Evolutionary conservation across 2,329 filamentous ascomycete genomes (phyloP), one percentile per base, ranked within the genome.

Genomic region (Stenocarpella maydis): DNA sequence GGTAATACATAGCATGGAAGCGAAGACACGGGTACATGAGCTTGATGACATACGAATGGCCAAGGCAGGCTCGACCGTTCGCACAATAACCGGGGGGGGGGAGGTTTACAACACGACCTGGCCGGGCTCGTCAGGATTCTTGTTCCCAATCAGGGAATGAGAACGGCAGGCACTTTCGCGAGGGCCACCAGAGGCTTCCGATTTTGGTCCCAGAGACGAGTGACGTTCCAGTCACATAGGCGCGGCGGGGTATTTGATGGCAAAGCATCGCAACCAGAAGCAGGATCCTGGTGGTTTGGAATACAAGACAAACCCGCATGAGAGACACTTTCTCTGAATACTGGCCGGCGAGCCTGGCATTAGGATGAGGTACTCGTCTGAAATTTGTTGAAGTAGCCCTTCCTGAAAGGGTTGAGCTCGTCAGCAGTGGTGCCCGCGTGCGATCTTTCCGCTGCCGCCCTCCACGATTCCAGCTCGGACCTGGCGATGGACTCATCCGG

Each of bases 331-430:
- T 12, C 31, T 21, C 47, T 60, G 19, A 47, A 63, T 21, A 31
- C 43, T 31, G 52, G 43, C 37, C n/a, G 19, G 26, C 24, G 17
- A 31, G 24, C 28, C 31, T 53, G n/a, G 41, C n/a, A 26, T 63
- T 50, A 63, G 14, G 67, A 34, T 41, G 61, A 47, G 43, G 43
- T 68, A 45, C 78, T 75, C 68, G 77, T 74, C 75, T 84, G 81
- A 74, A 89, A 89, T 67, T 84, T 84, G 70, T 80, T 84, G 74
- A 90, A 90, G 77, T 89, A 90, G 39, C 84, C 83, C 68, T 84
- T 83, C 58, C 87, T 85, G 75, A 90, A 90, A 9, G 87, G 86
- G 72, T 90, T 90, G 68, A 89, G 80, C 71, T 89, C 87, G 75
- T 89, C 84, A 37, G 85, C 87, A 2, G 86, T 86, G 66, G 80